Conservation (phyloP, 2,329 filamentous ascomycete genomes). For the Nakataea oryzae region DNA sequence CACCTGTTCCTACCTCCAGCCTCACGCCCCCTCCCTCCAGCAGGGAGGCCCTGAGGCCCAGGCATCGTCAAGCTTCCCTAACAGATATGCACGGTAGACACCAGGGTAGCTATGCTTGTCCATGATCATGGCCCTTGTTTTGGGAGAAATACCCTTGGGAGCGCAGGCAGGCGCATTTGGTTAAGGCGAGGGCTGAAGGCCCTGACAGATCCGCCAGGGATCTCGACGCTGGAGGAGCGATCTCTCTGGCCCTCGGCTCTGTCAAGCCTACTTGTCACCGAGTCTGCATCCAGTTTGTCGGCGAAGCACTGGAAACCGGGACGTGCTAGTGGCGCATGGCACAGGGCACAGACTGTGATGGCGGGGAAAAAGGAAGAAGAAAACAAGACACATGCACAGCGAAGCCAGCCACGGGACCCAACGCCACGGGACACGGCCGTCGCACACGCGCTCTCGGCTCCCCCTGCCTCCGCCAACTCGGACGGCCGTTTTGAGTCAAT, state of each 20-base stretch:
- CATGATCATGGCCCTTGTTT: too few species aligned
- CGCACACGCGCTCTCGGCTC: not conserved
- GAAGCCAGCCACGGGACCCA: not conserved
- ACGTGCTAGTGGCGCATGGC: not conserved
- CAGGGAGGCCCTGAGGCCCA: too few species aligned
- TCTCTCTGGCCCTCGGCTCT: not conserved
- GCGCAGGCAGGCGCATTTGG: too few species aligned
- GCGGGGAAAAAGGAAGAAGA: too few species aligned
- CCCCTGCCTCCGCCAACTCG: not conserved
- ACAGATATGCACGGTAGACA: too few species aligned
- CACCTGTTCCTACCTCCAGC: too few species aligned
- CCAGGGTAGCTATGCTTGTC: too few species aligned
- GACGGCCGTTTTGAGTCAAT: not conserved
- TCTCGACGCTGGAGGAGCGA: not conserved
- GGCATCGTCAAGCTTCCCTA: too few species aligned
- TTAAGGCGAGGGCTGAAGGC: too few species aligned
- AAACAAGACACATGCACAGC: too few species aligned
- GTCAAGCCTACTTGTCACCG: not conserved
- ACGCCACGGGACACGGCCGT: not conserved
- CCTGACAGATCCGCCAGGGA: not conserved
- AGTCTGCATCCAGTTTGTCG: not conserved
- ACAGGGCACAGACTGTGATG: not conserved
- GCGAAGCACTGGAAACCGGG: not conserved
- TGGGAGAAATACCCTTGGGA: not conserved
- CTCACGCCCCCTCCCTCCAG: too few species aligned